phyloP scores from a whole-genome alignment of 192 early-diverging fungal genomes.

The Backusella macrospora region DNA sequence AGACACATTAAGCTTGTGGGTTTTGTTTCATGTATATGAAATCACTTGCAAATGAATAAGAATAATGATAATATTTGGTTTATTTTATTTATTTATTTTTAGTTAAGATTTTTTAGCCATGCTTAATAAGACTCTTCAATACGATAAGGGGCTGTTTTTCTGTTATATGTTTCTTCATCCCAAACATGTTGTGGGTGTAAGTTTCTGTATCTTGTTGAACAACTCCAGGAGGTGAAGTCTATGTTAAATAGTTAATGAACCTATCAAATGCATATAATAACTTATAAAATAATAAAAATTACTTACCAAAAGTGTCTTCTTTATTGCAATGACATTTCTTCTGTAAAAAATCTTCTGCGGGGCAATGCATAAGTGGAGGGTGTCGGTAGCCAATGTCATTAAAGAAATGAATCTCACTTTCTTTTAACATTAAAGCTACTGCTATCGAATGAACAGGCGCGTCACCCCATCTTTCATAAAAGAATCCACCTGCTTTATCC shows the following conservation, averaged over 20 bases:
- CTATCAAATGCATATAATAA: too few species aligned
- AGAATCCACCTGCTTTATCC: constrained; percentile 46
- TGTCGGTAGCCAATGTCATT: constrained; percentile 32
- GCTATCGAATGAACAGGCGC: constrained; percentile 34
- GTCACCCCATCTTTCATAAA: constrained; percentile 23
- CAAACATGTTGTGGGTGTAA: background rate
- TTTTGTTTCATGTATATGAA: too few species aligned
- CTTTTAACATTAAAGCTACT: constrained; percentile 18
- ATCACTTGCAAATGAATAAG: too few species aligned
- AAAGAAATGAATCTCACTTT: constrained; percentile 27
- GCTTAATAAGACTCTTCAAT: background rate
- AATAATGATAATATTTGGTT: too few species aligned
- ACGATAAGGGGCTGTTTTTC: background rate
- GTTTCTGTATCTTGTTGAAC: background rate
- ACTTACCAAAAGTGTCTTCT: constrained; percentile 25
- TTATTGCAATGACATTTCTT: constrained; percentile 26
- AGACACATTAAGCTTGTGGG: background rate
- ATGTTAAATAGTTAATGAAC: background rate
- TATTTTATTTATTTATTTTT: too few species aligned
- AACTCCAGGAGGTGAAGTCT: background rate
- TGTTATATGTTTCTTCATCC: background rate
- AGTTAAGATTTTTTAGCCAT: too few species aligned
- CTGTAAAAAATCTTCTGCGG: constrained; percentile 2
- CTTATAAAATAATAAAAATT: background rate
- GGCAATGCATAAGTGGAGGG: constrained; percentile 27